Conservation (phyloP, 345 rosid genomes). For the Excoecaria cochinchinensis region DNA sequence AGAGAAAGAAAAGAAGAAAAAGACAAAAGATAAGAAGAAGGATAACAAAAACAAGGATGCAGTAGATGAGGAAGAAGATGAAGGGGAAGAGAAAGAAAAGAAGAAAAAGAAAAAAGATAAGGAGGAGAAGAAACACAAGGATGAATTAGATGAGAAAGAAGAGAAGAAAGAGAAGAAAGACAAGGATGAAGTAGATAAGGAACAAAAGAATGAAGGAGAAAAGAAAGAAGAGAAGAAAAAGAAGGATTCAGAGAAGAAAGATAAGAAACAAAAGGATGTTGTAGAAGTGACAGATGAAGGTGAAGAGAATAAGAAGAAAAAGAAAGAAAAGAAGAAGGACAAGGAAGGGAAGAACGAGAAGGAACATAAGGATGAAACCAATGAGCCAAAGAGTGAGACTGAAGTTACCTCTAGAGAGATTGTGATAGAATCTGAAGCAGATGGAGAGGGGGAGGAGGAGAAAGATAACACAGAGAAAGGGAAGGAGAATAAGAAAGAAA, state of each 20-base stretch:
- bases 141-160: slow-evolving; percentile 8
- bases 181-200: slow-evolving; percentile 3
- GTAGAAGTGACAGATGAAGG: slow-evolving; percentile 9
- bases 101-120: neutral
- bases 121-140: slow-evolving; percentile 1
- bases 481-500: slow-evolving; percentile 28
- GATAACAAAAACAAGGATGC: neutral
- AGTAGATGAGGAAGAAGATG: neutral
- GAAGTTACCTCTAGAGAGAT: slow-evolving; percentile 34
- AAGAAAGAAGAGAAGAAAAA: slow-evolving; percentile 4
- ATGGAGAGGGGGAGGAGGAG: slow-evolving; percentile 30
- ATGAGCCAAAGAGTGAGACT: slow-evolving; percentile 11
- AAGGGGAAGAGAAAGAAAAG: neutral
- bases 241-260: neutral
- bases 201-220: neutral
- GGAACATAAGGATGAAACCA: slow-evolving; percentile 13
- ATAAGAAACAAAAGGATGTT: neutral
- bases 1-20: slow-evolving; percentile 13
- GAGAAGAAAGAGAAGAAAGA: slow-evolving; percentile 10
- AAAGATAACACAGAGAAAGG: slow-evolving; percentile 23
- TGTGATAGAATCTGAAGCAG: slow-evolving; percentile 19
- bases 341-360: slow-evolving; percentile 7
- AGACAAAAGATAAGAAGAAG: slow-evolving; percentile 5
- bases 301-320: neutral
- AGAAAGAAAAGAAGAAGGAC: slow-evolving; percentile 4